Percentiles rank a stretch among this genome's conserved stretches.
These are phyloP conservation scores for Tetracladium setigerum DNA, from an alignment of 495 filamentous ascomycete species.

Conservation along the genomic window DNA sequence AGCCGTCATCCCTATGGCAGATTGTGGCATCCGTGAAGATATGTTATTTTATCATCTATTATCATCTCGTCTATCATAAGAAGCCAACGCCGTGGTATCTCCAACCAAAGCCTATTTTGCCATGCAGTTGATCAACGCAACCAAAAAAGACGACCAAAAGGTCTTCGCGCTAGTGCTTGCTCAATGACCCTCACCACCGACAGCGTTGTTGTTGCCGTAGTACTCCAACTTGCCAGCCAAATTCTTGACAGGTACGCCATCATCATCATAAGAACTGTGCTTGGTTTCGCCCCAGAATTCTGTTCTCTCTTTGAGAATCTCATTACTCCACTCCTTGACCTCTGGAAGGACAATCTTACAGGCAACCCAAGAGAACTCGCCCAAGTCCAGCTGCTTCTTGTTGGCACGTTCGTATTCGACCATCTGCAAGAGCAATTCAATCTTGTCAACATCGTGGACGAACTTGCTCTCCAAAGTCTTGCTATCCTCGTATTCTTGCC, in stretches of 20 bases:
- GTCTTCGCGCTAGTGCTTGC: too few species aligned
- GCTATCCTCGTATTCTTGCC: slow-evolving; percentile 89
- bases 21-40: too few species aligned
- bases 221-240: background rate
- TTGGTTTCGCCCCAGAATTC: slow-evolving; percentile 50
- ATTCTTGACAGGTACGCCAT: slow-evolving; percentile 1
- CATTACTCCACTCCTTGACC: slow-evolving; percentile 69
- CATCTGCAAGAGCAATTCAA: slow-evolving; percentile 92
- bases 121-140: too few species aligned
- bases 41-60: too few species aligned
- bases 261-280: slow-evolving; percentile 5
- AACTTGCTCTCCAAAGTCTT: slow-evolving; percentile 76
- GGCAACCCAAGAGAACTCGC: slow-evolving; percentile 76
- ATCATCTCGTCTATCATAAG: too few species aligned
- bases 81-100: too few species aligned
- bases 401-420: slow-evolving; percentile 84
- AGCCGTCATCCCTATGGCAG: too few species aligned
- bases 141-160: too few species aligned
- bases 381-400: slow-evolving; percentile 58
- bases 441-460: slow-evolving; percentile 95
- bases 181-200: background rate
- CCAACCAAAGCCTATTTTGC: too few species aligned
- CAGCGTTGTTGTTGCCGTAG: background rate
- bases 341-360: slow-evolving; percentile 65
- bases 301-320: slow-evolving; percentile 68